Percentiles rank a stretch among this genome's conserved stretches.
Evolutionary conservation across 805 yeast species (phyloP).

Genomic region (Starmerella potacharoeniae): DNA sequence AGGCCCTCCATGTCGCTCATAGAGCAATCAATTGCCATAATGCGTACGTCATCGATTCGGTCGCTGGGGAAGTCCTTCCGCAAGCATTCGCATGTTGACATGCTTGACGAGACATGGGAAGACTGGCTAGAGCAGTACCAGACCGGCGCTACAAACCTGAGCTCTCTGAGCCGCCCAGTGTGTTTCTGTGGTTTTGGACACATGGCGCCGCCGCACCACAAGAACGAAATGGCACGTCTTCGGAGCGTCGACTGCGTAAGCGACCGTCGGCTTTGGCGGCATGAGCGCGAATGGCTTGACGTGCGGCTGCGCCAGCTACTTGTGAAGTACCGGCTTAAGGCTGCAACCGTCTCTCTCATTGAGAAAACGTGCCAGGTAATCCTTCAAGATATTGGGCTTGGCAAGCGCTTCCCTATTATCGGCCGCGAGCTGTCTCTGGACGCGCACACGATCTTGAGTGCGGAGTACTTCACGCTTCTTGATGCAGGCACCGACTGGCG

Average conservation of each 20-base stretch:
- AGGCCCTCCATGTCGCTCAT: not conserved
- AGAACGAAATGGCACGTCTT: slow-evolving; percentile 38
- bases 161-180: slow-evolving; percentile 42
- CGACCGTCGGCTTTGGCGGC: slow-evolving; percentile 42
- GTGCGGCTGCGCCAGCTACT: slow-evolving; percentile 31
- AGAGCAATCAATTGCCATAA: slow-evolving; percentile 1
- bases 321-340: slow-evolving; percentile 36
- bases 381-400: slow-evolving; percentile 39
- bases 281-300: slow-evolving; percentile 31
- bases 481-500: slow-evolving; percentile 68
- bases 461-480: slow-evolving; percentile 40
- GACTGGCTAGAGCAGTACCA: slow-evolving; percentile 21
- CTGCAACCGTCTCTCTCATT: slow-evolving; percentile 50
- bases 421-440: slow-evolving; percentile 47
- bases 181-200: slow-evolving; percentile 39
- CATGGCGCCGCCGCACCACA: slow-evolving; percentile 50
- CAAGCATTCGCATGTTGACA: slow-evolving; percentile 5
- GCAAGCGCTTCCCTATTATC: slow-evolving; percentile 35
- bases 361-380: slow-evolving; percentile 39
- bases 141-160: slow-evolving; percentile 9
- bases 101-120: slow-evolving; percentile 21
- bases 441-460: slow-evolving; percentile 54
- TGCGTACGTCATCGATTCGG: slow-evolving; percentile 8
- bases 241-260: slow-evolving; percentile 35
- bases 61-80: not conserved